A percentile compares a stretch with the other conserved stretches of the same genome.
Evolutionary conservation across 805 yeast genomes (phyloP).

Genomic region (Komagataella kurtzmanii): DNA sequence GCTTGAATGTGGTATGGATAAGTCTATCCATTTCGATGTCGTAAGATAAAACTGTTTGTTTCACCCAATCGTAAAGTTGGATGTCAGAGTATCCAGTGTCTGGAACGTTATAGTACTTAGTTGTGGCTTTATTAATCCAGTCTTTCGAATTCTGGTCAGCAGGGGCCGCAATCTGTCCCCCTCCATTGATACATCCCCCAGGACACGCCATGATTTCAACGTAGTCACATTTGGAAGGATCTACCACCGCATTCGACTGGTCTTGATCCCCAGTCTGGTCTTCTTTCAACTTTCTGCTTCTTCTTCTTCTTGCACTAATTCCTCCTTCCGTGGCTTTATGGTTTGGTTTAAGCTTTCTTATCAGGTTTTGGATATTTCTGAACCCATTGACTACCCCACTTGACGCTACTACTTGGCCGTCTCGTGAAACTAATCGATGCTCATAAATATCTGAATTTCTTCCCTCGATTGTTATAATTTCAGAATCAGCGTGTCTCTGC

Average conservation of each 20-base stretch:
- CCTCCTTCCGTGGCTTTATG: constrained; percentile 5
- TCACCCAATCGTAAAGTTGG: constrained; percentile 18
- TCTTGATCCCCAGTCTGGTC: constrained; percentile 25
- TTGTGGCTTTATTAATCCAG: constrained; percentile 27
- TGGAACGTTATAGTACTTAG: constrained; percentile 22
- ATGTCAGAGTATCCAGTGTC: neutral
- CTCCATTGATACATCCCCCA: constrained; percentile 94
- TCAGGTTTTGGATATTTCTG: constrained; percentile 86
- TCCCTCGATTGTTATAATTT: constrained; percentile 36
- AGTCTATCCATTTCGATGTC: constrained; percentile 22
- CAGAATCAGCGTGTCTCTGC: constrained; percentile 10
- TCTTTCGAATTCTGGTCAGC: constrained; percentile 19
- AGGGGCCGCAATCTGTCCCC: constrained; percentile 67
- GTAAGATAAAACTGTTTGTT: constrained; percentile 17
- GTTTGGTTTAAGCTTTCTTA: constrained; percentile 57
- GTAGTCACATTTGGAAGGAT: constrained; percentile 59
- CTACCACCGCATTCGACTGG: constrained; percentile 22
- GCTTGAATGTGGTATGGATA: constrained; percentile 30
- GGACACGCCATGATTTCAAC: constrained; percentile 98
- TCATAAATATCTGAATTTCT: constrained; percentile 71
- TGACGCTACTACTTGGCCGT: constrained; percentile 27
- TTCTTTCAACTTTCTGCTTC: constrained; percentile 13
- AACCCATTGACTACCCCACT: constrained; percentile 79
- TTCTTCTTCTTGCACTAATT: constrained; percentile 6
- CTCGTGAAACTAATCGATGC: constrained; percentile 28